Percentiles rank a stretch among this genome's conserved stretches.
Evolutionary conservation across 1,284 basidiomycete genomes (phyloP).

Genomic region (Pulveroboletus sp.): DNA sequence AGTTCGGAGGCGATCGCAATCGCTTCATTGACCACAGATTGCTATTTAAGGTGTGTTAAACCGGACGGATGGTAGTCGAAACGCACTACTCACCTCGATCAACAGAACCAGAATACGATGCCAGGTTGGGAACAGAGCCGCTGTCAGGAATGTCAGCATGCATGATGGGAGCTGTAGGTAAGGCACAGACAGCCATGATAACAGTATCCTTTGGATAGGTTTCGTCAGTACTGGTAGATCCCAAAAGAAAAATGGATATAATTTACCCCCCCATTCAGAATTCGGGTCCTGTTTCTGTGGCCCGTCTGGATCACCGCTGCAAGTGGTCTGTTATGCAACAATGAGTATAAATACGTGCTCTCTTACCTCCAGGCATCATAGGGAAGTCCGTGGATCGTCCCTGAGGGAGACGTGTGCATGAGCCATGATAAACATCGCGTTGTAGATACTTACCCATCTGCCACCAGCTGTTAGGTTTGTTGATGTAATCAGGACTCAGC

Average conservation of each 20-base stretch:
- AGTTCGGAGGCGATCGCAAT: constrained; percentile 12
- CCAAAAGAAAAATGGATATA: not conserved
- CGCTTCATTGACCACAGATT: constrained; percentile 19
- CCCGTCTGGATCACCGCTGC: constrained; percentile 21
- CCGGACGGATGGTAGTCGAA: not conserved
- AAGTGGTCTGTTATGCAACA: not conserved
- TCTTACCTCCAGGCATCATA: constrained; percentile 15
- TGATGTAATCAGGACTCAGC: not conserved
- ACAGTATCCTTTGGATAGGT: constrained; percentile 16
- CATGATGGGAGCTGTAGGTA: not conserved
- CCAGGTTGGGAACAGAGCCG: constrained; percentile 24
- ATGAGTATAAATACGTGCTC: not conserved
- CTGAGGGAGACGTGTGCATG: constrained; percentile 7
- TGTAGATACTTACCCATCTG: constrained; percentile 11
- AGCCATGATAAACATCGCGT: not conserved
- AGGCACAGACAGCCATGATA: constrained; percentile 16
- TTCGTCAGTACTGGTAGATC: not conserved
- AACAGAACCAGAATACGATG: constrained; percentile 18
- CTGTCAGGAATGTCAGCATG: constrained; percentile 10
- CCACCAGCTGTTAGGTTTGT: constrained; percentile 25
- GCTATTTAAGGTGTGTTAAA: constrained; percentile 3
- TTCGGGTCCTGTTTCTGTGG: not conserved
- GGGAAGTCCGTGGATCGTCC: constrained; percentile 18
- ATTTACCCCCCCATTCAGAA: constrained; percentile 4
- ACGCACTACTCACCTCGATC: constrained; percentile 7